These are phyloP conservation scores for Eimeria acervulina DNA, from an alignment of 169 alveolate genomes.

Conservation along the genomic window DNA sequence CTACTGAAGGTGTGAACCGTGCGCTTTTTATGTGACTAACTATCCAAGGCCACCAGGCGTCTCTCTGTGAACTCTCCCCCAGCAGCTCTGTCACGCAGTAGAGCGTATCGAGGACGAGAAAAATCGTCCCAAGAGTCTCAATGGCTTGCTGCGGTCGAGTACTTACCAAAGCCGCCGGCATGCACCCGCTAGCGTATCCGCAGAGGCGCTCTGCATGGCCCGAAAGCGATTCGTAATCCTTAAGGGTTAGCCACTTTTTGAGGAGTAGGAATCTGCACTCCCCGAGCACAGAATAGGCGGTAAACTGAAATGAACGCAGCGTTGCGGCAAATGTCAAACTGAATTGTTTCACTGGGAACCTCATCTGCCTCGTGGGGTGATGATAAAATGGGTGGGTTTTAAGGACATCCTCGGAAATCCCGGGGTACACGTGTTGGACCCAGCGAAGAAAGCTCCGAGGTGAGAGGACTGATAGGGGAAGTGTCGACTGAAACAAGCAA, in stretches of 20 bases:
- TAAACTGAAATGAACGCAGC: neutral
- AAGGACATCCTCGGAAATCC: neutral
- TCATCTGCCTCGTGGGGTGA: neutral
- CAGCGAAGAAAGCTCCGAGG: neutral
- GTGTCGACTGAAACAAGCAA: neutral
- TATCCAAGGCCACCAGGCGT: constrained; percentile 43
- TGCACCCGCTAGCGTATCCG: constrained; percentile 2
- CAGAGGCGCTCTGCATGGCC: constrained; percentile 15
- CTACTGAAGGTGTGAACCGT: neutral
- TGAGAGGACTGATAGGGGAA: neutral
- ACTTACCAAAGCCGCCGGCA: neutral
- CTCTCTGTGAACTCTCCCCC: neutral
- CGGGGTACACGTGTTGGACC: neutral
- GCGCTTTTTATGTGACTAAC: neutral
- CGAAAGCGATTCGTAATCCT: neutral
- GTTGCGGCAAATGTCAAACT: neutral
- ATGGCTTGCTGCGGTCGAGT: neutral
- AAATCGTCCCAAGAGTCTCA: constrained; percentile 3
- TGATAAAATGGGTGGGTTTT: neutral
- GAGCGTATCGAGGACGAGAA: neutral
- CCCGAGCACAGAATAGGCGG: neutral
- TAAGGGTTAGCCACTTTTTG: neutral
- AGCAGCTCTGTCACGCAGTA: constrained; percentile 9
- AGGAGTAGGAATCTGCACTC: neutral
- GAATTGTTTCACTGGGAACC: neutral